phyloP scores from a whole-genome alignment of 2,329 filamentous ascomycete genomes.

The Sporothrix globosa region DNA sequence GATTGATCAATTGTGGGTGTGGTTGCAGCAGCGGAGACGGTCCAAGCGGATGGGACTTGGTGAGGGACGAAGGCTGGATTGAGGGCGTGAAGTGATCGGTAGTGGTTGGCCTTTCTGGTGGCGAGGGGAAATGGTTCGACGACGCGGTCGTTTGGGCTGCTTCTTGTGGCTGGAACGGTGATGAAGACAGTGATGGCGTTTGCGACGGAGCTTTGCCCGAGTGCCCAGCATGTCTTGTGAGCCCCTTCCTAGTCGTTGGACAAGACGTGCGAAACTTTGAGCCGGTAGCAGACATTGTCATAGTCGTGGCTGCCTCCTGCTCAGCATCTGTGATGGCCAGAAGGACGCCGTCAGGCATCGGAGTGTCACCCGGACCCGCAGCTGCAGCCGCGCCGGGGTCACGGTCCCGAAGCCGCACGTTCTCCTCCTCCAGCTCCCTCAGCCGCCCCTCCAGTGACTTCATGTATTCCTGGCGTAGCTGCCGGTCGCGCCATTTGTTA shows the following conservation, averaged over 20 bases:
- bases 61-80: background rate
- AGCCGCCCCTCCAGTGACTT: slow-evolving; percentile 25
- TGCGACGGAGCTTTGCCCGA: background rate
- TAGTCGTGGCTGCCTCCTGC: slow-evolving; percentile 3
- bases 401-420: slow-evolving; percentile 22
- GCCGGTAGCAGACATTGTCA: slow-evolving; percentile 3
- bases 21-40: slow-evolving; percentile 7
- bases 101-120: background rate
- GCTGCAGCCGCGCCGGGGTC: background rate
- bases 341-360: slow-evolving; percentile 5
- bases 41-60: background rate
- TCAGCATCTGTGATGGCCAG: slow-evolving; percentile 20
- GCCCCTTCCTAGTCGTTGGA: too few species aligned
- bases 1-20: background rate
- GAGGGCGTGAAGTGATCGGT: background rate
- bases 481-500: slow-evolving; percentile 27
- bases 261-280: background rate
- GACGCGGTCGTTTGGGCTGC: background rate
- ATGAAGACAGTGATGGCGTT: background rate
- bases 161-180: background rate
- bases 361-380: slow-evolving; percentile 7
- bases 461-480: slow-evolving; percentile 27
- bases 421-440: slow-evolving; percentile 27
- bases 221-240: background rate
- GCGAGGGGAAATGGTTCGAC: background rate